A percentile compares a stretch with the other conserved stretches of the same genome.
Conservation (phyloP, 768 basidiomycete species). For the Galerina sulciceps region DNA sequence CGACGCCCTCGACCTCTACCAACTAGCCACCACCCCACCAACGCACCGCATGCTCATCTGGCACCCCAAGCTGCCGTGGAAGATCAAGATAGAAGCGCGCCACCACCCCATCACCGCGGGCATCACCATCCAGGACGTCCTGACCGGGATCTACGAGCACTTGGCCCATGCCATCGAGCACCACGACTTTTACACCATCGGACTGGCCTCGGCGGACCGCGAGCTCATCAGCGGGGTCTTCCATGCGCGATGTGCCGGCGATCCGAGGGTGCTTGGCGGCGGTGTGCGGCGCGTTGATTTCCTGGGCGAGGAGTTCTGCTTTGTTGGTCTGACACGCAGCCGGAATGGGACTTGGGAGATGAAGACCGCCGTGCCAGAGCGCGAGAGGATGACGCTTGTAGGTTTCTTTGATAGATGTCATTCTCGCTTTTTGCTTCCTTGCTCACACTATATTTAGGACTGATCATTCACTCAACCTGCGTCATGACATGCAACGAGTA, state of each 20-base stretch:
- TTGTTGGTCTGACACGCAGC: conserved; percentile 34
- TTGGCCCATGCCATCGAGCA: conserved; percentile 41
- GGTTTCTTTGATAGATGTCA: background rate
- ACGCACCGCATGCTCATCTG: conserved; percentile 49
- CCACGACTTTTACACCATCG: conserved; percentile 51
- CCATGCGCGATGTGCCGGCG: conserved; percentile 37
- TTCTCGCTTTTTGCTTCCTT: background rate
- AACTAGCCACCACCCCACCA: conserved; percentile 51
- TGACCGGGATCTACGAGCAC: conserved; percentile 42
- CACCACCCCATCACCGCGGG: conserved; percentile 37
- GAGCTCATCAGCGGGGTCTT: conserved; percentile 43
- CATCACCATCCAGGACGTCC: conserved; percentile 53
- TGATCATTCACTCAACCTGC: no score
- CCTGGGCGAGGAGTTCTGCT: conserved; percentile 44
- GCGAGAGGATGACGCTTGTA: conserved; percentile 19
- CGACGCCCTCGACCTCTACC: conserved; percentile 9
- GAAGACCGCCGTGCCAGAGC: conserved; percentile 23
- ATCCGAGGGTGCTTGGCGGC: conserved; percentile 29
- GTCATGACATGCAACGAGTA: no score
- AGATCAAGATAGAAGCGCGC: conserved; percentile 47
- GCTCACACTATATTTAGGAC: no score
- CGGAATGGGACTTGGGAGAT: conserved; percentile 34
- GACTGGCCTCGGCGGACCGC: conserved; percentile 45
- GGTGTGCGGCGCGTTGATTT: conserved; percentile 57
- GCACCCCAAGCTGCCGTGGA: conserved; percentile 56